phyloP scores from a whole-genome alignment of 2,329 filamentous ascomycete species.

The Mycosphaerella sp. region DNA sequence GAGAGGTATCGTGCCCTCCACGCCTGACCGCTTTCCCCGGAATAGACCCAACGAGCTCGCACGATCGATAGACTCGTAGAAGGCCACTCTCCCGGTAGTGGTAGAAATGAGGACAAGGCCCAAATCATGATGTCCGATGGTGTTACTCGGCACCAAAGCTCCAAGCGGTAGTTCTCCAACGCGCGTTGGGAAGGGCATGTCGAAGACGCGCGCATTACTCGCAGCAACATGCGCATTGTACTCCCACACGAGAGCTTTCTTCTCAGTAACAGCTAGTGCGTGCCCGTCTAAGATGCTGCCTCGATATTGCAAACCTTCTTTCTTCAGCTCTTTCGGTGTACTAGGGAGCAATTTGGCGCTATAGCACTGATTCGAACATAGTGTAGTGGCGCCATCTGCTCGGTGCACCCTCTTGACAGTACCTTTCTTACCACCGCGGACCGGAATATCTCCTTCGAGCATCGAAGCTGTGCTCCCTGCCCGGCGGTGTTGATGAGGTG shows the following conservation, averaged over 20 bases:
- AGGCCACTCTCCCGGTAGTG: slow-evolving; percentile 74
- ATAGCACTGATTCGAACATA: slow-evolving; percentile 77
- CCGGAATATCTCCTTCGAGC: slow-evolving; percentile 17
- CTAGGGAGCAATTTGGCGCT: slow-evolving; percentile 77
- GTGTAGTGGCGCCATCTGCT: slow-evolving; percentile 30
- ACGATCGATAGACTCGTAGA: slow-evolving; percentile 92
- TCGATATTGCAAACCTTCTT: slow-evolving; percentile 53
- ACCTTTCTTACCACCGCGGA: slow-evolving; percentile 26
- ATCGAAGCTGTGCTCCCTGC: slow-evolving; percentile 8
- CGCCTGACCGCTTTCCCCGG: slow-evolving; percentile 70
- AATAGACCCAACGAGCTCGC: slow-evolving; percentile 78
- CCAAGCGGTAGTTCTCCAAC: slow-evolving; percentile 71
- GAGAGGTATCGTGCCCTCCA: slow-evolving; percentile 68
- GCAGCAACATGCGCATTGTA: slow-evolving; percentile 61
- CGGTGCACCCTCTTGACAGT: slow-evolving; percentile 23
- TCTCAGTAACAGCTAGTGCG: slow-evolving; percentile 71
- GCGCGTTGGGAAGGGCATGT: slow-evolving; percentile 66
- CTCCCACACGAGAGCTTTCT: slow-evolving; percentile 83
- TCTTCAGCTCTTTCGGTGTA: slow-evolving; percentile 67
- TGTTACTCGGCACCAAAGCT: slow-evolving; percentile 70
- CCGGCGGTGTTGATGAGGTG: slow-evolving; percentile 9
- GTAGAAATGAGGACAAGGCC: slow-evolving; percentile 84
- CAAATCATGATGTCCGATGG: slow-evolving; percentile 69
- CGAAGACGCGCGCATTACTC: slow-evolving; percentile 72
- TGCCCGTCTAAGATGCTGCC: slow-evolving; percentile 20